Percentiles rank a stretch among this genome's conserved stretches.
Evolutionary conservation across 106 monocot species (phyloP).

Genomic region (Platanthera guangdongensis): DNA sequence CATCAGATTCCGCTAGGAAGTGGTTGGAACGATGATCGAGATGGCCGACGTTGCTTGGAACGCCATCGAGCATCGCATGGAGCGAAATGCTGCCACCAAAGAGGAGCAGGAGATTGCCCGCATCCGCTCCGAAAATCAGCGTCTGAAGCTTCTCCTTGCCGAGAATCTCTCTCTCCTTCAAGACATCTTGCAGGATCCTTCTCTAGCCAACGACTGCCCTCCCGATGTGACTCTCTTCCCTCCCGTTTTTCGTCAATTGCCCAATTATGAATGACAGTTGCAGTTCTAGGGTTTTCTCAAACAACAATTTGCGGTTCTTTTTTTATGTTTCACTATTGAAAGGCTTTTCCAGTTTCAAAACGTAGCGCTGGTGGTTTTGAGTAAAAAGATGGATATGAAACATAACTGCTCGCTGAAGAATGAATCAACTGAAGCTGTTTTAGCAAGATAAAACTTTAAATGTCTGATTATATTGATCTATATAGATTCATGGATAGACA

Average conservation of each 20-base stretch:
- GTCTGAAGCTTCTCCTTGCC: slow-evolving; percentile 36
- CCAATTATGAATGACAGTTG: neutral
- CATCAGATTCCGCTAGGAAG: slow-evolving; percentile 59
- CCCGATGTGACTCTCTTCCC: slow-evolving; percentile 41
- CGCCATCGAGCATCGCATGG: slow-evolving; percentile 64
- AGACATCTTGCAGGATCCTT: slow-evolving; percentile 29
- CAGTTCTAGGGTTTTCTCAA: neutral
- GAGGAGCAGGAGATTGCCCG: slow-evolving; percentile 22
- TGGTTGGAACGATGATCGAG: slow-evolving; percentile 73
- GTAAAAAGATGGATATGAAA: neutral
- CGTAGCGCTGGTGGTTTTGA: neutral
- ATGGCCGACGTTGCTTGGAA: slow-evolving; percentile 80
- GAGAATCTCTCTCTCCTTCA: slow-evolving; percentile 50
- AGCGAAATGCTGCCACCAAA: slow-evolving; percentile 7
- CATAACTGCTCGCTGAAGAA: neutral
- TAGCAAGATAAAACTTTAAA: neutral
- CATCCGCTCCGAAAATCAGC: slow-evolving; percentile 53
- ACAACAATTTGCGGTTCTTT: neutral
- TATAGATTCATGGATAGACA: neutral
- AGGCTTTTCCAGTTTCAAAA: neutral
- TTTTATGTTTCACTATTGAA: neutral
- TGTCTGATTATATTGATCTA: neutral
- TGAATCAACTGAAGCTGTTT: neutral
- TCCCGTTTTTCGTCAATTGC: neutral
- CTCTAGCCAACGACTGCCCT: slow-evolving; percentile 54